A percentile compares a stretch with the other conserved stretches of the same genome.
Evolutionary conservation across 2,329 filamentous ascomycete genomes (phyloP).

Genomic region (Calycina marina): DNA sequence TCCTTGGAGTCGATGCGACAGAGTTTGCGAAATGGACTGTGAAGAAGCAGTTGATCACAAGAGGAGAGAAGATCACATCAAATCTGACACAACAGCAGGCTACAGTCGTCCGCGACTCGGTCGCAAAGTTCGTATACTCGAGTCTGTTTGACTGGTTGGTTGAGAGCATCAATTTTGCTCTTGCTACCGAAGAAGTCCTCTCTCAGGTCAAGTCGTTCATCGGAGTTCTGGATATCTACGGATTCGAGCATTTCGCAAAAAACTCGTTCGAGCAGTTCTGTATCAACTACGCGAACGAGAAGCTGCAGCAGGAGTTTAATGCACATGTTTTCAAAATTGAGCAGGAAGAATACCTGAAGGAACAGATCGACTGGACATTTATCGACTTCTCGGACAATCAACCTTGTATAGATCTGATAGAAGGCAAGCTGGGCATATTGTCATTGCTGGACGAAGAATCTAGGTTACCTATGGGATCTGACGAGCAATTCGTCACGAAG

Average conservation of each 20-base stretch:
- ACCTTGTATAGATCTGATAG: slow-evolving; percentile 95
- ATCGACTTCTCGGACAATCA: slow-evolving; percentile 99
- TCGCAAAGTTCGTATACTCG: slow-evolving; percentile 97
- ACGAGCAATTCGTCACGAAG: slow-evolving; percentile 94
- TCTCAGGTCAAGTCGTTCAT: slow-evolving; percentile 80
- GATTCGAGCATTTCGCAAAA: slow-evolving; percentile 98
- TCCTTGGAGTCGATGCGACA: slow-evolving; percentile 72
- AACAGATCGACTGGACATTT: slow-evolving; percentile 98
- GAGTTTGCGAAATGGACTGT: slow-evolving; percentile 97
- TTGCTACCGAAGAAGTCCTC: slow-evolving; percentile 80
- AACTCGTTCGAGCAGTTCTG: slow-evolving; percentile 99
- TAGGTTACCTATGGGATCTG: slow-evolving; percentile 87
- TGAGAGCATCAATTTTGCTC: slow-evolving; percentile 83
- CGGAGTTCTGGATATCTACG: slow-evolving; percentile 97
- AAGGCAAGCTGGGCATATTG: slow-evolving; percentile 87
- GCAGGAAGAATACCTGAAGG: slow-evolving; percentile 91
- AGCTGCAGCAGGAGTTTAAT: slow-evolving; percentile 98
- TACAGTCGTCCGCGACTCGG: slow-evolving; percentile 86
- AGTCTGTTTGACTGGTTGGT: slow-evolving; percentile 98
- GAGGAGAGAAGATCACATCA: slow-evolving; percentile 94
- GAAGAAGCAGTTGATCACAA: slow-evolving; percentile 94
- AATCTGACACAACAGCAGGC: slow-evolving; percentile 91
- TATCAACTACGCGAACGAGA: slow-evolving; percentile 99
- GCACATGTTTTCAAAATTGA: slow-evolving; percentile 98
- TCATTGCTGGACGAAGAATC: slow-evolving; percentile 93